These are phyloP conservation scores for Panicum virgatum DNA, from an alignment of 202 grass and related monocot species.

Conservation along the genomic window DNA sequence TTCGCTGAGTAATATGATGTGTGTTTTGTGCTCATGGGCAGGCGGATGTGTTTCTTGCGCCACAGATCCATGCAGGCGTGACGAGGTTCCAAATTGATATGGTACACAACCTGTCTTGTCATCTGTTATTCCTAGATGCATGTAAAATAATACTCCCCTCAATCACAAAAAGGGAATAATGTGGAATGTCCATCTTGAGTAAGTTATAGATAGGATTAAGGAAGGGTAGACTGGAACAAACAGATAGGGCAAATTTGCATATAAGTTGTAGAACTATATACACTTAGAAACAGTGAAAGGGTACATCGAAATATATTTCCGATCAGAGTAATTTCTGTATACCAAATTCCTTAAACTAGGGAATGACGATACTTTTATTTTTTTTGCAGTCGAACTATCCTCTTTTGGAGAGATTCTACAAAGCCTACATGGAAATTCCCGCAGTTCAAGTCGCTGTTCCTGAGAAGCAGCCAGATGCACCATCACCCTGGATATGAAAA, in stretches of 20 bases:
- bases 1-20: slow-evolving; percentile 4
- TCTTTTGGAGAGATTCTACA: slow-evolving; percentile 61
- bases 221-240: too few relatives aligned
- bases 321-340: neutral
- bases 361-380: neutral
- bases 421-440: slow-evolving; percentile 57
- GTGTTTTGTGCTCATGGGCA: slow-evolving; percentile 41
- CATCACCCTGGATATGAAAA: neutral
- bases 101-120: slow-evolving; percentile 40
- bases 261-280: too few relatives aligned
- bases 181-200: neutral
- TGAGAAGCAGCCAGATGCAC: slow-evolving; percentile 67
- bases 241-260: too few relatives aligned
- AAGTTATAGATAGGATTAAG: too few relatives aligned
- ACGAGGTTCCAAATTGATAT: slow-evolving; percentile 71
- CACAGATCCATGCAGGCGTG: slow-evolving; percentile 72
- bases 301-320: too few relatives aligned
- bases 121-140: neutral
- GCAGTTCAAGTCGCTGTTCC: slow-evolving; percentile 55
- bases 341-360: neutral
- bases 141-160: neutral
- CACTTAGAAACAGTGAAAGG: too few relatives aligned
- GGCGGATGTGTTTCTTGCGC: slow-evolving; percentile 66
- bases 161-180: neutral
- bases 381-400: slow-evolving; percentile 66